Percentiles rank a stretch among this genome's conserved stretches.
Conservation (phyloP, 495 filamentous ascomycete genomes). For the Trypethelium eluteriae region DNA sequence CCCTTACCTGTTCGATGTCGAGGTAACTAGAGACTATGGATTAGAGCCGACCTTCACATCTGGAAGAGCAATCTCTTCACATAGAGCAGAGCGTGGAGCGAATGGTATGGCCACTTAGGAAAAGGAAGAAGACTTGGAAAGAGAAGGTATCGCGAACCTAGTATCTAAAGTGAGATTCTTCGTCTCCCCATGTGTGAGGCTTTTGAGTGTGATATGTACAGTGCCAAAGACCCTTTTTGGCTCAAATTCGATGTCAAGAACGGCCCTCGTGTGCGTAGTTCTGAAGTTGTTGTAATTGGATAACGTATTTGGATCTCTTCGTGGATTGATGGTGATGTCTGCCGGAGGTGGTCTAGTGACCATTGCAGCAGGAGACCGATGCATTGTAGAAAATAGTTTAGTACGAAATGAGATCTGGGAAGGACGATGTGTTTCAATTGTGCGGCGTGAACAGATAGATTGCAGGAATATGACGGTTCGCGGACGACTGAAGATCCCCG, state of each 20-base stretch:
- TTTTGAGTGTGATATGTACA: conserved; percentile 65
- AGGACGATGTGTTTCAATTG: too few relatives aligned
- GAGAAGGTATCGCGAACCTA: conserved; percentile 33
- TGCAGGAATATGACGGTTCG: too few relatives aligned
- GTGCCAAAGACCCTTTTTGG: conserved; percentile 64
- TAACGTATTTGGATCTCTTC: conserved; percentile 73
- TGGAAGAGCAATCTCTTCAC: neutral
- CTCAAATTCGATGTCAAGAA: conserved; percentile 74
- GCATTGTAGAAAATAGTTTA: neutral
- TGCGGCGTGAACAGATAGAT: too few relatives aligned
- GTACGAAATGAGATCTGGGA: neutral
- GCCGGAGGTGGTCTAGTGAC: neutral
- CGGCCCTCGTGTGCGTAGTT: conserved; percentile 70
- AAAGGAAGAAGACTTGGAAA: conserved; percentile 1
- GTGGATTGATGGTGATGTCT: conserved; percentile 23
- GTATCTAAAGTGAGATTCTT: conserved; percentile 81
- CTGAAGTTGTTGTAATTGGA: conserved; percentile 82
- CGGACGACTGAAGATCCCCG: too few relatives aligned
- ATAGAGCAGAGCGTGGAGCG: neutral
- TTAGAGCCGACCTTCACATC: neutral
- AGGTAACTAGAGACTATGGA: conserved; percentile 46
- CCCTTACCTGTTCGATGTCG: conserved; percentile 56
- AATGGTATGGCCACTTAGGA: neutral
- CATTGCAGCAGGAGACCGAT: neutral
- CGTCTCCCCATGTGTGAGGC: conserved; percentile 57